Conservation (phyloP, 495 filamentous ascomycete genomes). For the Beverwykella pulmonaria region DNA sequence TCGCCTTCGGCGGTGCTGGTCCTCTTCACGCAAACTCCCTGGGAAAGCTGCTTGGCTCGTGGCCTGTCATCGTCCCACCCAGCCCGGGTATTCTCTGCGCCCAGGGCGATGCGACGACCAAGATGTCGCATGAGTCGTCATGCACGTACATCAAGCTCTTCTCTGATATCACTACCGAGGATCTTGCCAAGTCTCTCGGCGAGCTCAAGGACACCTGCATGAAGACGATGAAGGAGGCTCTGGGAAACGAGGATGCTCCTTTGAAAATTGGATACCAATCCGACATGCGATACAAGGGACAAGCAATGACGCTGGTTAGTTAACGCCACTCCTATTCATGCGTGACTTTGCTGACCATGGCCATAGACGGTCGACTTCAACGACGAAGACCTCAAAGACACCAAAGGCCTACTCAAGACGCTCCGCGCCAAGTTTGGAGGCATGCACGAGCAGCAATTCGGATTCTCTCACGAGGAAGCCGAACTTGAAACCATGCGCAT, state of each 20-base stretch:
- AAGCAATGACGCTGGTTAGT: slow-evolving; percentile 49
- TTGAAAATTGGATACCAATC: slow-evolving; percentile 48
- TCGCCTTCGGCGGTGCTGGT: slow-evolving; percentile 57
- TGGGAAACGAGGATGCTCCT: slow-evolving; percentile 33
- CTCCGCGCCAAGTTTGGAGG: slow-evolving; percentile 48
- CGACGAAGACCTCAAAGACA: slow-evolving; percentile 42
- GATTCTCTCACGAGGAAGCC: slow-evolving; percentile 48
- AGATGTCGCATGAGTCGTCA: slow-evolving; percentile 52
- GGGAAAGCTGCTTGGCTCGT: slow-evolving; percentile 54
- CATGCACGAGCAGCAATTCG: slow-evolving; percentile 54
- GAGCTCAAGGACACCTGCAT: slow-evolving; percentile 35
- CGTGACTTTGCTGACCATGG: background rate
- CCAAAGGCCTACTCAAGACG: slow-evolving; percentile 30
- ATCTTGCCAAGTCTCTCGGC: slow-evolving; percentile 41
- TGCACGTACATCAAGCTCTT: slow-evolving; percentile 50
- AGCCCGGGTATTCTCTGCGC: slow-evolving; percentile 56
- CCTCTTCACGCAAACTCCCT: slow-evolving; percentile 55
- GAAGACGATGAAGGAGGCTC: slow-evolving; percentile 35
- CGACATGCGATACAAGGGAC: slow-evolving; percentile 55
- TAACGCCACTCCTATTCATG: background rate
- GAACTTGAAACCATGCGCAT: slow-evolving; percentile 54
- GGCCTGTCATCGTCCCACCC: slow-evolving; percentile 56
- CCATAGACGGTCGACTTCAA: slow-evolving; percentile 45
- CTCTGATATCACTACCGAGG: slow-evolving; percentile 39
- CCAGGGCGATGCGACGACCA: slow-evolving; percentile 54